Percentiles rank a stretch among this genome's conserved stretches.
These are phyloP conservation scores for Argentina anserina DNA, from an alignment of 306 rosid genomes.

Conservation along the genomic window DNA sequence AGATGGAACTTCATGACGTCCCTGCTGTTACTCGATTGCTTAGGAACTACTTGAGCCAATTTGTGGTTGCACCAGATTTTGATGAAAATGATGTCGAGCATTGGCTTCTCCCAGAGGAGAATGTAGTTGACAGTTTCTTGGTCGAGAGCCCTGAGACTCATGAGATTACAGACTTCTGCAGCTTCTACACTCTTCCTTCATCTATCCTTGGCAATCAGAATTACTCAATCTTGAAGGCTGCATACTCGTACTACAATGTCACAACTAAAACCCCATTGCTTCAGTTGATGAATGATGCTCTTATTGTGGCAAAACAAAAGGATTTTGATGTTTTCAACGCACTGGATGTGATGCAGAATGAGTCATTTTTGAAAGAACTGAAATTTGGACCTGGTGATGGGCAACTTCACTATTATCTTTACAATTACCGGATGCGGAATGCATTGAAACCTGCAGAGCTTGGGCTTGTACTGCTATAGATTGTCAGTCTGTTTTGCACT, in stretches of 20 bases:
- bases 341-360: constrained; percentile 79
- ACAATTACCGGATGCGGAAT: constrained; percentile 44
- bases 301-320: constrained; percentile 64
- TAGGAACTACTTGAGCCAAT: constrained; percentile 64
- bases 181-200: constrained; percentile 94
- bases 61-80: constrained; percentile 77
- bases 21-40: constrained; percentile 89
- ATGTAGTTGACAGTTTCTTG: constrained; percentile 77
- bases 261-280: constrained; percentile 63
- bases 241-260: constrained; percentile 77
- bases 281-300: constrained; percentile 79
- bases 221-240: constrained; percentile 73
- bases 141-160: constrained; percentile 88
- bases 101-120: constrained; percentile 85
- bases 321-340: constrained; percentile 83
- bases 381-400: constrained; percentile 70
- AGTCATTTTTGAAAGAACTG: constrained; percentile 50
- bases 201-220: constrained; percentile 73
- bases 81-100: constrained; percentile 92
- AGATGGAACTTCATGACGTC: constrained; percentile 80
- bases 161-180: constrained; percentile 89
- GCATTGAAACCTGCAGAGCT: constrained; percentile 62
- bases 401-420: constrained; percentile 62
- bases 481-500: constrained; percentile 24
- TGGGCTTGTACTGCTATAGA: constrained; percentile 64